A percentile compares a stretch with the other conserved stretches of the same genome.
phyloP scores from a whole-genome alignment of 2,329 filamentous ascomycete genomes.

The Monosporascus sp. region DNA sequence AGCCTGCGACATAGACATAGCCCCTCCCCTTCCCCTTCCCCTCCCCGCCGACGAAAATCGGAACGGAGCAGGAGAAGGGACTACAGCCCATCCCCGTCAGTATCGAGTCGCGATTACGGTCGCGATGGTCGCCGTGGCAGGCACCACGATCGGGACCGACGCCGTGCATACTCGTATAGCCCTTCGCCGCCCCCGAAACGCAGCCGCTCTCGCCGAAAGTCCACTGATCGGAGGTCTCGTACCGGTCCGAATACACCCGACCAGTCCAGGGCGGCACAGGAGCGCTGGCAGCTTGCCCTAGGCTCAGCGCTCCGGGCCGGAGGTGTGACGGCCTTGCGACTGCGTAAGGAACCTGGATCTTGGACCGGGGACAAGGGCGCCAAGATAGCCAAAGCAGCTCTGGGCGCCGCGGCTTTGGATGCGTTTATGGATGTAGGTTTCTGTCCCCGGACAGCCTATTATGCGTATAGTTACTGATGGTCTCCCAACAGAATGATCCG shows the following conservation, averaged over 20 bases:
- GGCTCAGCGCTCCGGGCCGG: constrained; percentile 44
- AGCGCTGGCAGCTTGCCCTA: constrained; percentile 33
- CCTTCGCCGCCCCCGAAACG: constrained; percentile 5
- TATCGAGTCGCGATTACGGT: constrained; percentile 8
- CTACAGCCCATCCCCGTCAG: constrained; percentile 3
- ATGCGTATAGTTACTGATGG: too few species aligned
- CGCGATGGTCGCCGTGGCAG: constrained; percentile 4
- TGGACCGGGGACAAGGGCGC: constrained; percentile 47
- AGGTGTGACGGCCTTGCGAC: constrained; percentile 42
- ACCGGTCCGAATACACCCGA: constrained; percentile 1
- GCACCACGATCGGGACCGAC: constrained; percentile 2
- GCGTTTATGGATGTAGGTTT: constrained; percentile 32
- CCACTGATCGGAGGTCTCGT: constrained; percentile 7
- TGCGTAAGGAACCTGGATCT: constrained; percentile 38
- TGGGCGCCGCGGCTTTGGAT: constrained; percentile 45
- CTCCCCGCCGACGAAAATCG: constrained; percentile 6
- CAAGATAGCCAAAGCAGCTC: constrained; percentile 42
- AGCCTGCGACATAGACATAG: constrained; percentile 16
- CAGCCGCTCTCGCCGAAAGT: background rate
- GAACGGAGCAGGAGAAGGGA: constrained; percentile 12
- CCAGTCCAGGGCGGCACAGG: constrained; percentile 8
- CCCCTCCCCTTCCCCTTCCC: constrained; percentile 17
- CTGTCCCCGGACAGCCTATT: too few species aligned
- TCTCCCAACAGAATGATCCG: too few species aligned
- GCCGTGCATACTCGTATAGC: constrained; percentile 4